Evolutionary conservation across 2,329 filamentous ascomycete genomes (phyloP), one percentile per base, ranked within the genome.

Genomic region (Diaporthe sp.): DNA sequence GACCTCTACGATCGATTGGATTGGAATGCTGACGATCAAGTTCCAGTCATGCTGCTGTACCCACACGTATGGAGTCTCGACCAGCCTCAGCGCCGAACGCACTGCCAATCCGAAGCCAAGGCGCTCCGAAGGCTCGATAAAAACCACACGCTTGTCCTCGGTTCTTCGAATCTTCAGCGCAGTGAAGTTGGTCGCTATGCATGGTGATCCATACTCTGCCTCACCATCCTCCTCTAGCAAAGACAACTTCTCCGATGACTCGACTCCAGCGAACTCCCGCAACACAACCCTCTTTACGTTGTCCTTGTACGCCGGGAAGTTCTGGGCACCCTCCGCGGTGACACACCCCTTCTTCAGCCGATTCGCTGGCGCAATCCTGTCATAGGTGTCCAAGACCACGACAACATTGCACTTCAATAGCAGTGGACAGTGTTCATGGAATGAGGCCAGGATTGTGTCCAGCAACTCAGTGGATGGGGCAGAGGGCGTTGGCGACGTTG

Each of bases 1-100:
- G 53, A 88, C 81, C 2, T 85, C 80, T 2, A 91, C 78, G 19
- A 90, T 79, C 1, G 84, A 78, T 1, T 77, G 74, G 3, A 90
- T 75, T 0, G 88, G 88, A 4, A 91, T 83, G 62, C 86, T 81
- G 2, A 84, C 80, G 22, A 86, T 82, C 0, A 91, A 80, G 8
- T 84, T 82, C 89, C 89, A 91, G 80, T 91, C 89, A 78, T 91
- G 89, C 80, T 91, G 89, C 76, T 90, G 89, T 0, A 91, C 81
- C 89, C 89, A 91, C 22, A 90, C 88, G 61, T 89, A 89, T 0
- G 87, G 87, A 1, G 89, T 90, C 17, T 81, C 77, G 0, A 85
- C 83, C 7, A 84, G 72, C 4, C 88, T 83, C 61, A 91, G 79
- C 0, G 88, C 89, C 0, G 88, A 87, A 17, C 89, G 87, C 28